Percentiles rank a stretch among this genome's conserved stretches.
phyloP scores from a whole-genome alignment of 2,329 filamentous ascomycete genomes.

The Fusarium luffae region DNA sequence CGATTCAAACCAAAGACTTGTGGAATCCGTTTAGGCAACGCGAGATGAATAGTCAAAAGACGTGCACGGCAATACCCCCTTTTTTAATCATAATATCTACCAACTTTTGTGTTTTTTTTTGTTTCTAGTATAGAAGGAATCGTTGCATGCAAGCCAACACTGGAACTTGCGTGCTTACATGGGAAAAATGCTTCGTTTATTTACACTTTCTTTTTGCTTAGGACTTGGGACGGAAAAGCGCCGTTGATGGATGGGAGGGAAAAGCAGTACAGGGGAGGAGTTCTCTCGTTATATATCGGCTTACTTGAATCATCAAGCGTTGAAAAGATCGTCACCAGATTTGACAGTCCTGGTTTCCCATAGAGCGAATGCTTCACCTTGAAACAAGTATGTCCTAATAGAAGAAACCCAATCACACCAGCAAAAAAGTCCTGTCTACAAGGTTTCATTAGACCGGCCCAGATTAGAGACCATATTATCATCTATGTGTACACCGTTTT shows the following conservation, averaged over 20 bases:
- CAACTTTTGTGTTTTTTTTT: not conserved
- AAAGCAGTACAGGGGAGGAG: conserved; percentile 11
- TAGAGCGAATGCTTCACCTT: not conserved
- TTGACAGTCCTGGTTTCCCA: not conserved
- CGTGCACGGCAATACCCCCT: not conserved
- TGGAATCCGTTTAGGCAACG: conserved; percentile 38
- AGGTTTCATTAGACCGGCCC: not conserved
- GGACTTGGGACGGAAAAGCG: conserved; percentile 28
- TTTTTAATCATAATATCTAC: not conserved
- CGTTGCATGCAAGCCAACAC: conserved; percentile 40
- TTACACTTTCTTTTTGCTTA: conserved; percentile 6
- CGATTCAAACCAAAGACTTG: conserved; percentile 42
- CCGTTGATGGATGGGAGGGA: conserved; percentile 5
- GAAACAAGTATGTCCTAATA: not conserved
- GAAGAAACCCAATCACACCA: not conserved
- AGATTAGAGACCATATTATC: not conserved
- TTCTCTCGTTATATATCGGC: conserved; percentile 15
- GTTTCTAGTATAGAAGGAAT: conserved; percentile 35
- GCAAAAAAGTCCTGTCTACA: not conserved
- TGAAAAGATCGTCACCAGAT: not conserved
- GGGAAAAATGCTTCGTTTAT: conserved; percentile 19
- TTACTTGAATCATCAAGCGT: not conserved
- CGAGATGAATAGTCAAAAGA: not conserved
- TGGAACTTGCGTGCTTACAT: conserved; percentile 31
- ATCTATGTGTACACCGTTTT: not conserved